Base-by-base conservation (phyloP, 208 protist species). In the Polymyxa betae region DNA sequence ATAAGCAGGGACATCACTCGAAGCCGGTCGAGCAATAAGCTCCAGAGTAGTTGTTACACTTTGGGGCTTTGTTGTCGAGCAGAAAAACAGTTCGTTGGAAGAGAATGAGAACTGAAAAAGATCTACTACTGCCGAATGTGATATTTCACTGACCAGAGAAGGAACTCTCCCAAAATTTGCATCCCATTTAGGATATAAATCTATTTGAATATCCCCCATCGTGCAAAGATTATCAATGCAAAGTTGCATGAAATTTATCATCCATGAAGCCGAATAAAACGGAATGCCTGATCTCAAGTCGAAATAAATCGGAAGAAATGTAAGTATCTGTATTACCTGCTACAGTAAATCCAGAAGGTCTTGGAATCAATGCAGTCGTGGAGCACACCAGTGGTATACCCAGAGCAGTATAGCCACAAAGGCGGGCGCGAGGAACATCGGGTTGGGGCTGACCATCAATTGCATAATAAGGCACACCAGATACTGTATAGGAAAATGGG, bases 41-140 rank as follows among this genome's bases (percentile, higher is more conserved):
- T 82, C 72, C 16, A 82, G 72, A 82, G 40, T 43, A 43, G 35
- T n/a, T 20, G n/a, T 5, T 5, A 82, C 72, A 40, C 16, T 82
- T 43, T 82, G 72, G 10, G 72, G 72, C 16, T 5, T 40, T 38
- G n/a, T 5, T n/a, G n/a, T 82, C 12, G 72, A 82, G 5, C 16
- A 82, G n/a, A 82, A 82, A 45, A 82, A 5, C 72, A 82, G n/a
- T 43, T 82, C 72, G 16, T 82, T n/a, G 35, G 72, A 40, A 35
- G 72, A 82, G 72, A 82, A 82, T n/a, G 72, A 82, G n/a, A 82
- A 40, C n/a, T 82, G 72, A n/a, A 40, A 82, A 5, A 82, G 72
- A 5, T 82, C n/a, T 5, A 38, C 72, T n/a, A n/a, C n/a, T n/a
- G n/a, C n/a, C n/a, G n/a, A n/a, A n/a, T n/a, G n/a, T n/a, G n/a